These are phyloP conservation scores for Leccinum disarticulatum DNA, from an alignment of 768 basidiomycete genomes.

Conservation along the genomic window DNA sequence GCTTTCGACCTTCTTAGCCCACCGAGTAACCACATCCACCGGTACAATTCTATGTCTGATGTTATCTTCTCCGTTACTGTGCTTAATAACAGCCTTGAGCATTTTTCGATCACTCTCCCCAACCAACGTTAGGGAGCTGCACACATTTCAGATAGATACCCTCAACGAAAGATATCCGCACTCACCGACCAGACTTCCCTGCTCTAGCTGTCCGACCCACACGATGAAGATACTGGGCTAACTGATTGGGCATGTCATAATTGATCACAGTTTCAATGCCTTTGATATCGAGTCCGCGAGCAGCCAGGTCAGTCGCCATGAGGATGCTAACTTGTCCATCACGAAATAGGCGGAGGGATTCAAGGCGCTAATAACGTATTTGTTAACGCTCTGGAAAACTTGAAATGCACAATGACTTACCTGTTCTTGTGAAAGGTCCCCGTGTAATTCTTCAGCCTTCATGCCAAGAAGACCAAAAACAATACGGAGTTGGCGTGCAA, in stretches of 20 bases:
- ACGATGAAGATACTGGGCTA: conserved; percentile 93
- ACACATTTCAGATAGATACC: conserved; percentile 9
- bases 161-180: conserved; percentile 9
- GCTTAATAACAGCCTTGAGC: conserved; percentile 94
- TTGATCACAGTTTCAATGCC: conserved; percentile 98
- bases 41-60: conserved; percentile 89
- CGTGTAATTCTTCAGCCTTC: conserved; percentile 91
- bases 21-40: conserved; percentile 66
- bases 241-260: conserved; percentile 95
- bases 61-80: conserved; percentile 72
- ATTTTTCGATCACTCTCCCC: conserved; percentile 96
- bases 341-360: conserved; percentile 83
- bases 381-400: conserved; percentile 1
- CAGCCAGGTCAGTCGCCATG: conserved; percentile 95
- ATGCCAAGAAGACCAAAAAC: conserved; percentile 88
- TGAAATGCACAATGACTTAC: conserved; percentile 38
- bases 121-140: conserved; percentile 89
- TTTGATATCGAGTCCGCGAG: conserved; percentile 95
- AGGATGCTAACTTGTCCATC: conserved; percentile 87
- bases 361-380: conserved; percentile 61
- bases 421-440: conserved; percentile 95
- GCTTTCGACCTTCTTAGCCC: conserved; percentile 64
- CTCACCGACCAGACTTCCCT: conserved; percentile 86
- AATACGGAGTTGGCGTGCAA: conserved; percentile 96
- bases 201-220: conserved; percentile 97